Conservation (phyloP, 495 filamentous ascomycete species). For the Antarctomyces pellizariae region DNA sequence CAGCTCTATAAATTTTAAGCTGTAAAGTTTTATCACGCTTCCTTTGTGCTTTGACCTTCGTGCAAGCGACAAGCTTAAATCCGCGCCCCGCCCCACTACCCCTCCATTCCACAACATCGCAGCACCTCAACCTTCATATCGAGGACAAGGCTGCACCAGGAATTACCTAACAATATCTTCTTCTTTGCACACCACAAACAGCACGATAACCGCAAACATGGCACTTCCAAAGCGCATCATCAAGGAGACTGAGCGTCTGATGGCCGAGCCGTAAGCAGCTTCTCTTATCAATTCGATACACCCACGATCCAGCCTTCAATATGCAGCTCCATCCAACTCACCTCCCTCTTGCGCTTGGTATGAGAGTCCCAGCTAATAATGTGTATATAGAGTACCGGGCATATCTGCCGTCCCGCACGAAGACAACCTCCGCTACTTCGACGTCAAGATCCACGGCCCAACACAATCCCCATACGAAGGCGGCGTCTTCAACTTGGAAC, state of each 20-base stretch:
- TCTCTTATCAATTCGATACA: constrained; percentile 1
- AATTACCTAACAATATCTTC: too few relatives aligned
- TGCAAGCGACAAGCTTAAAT: too few relatives aligned
- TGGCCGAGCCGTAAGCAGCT: constrained; percentile 71
- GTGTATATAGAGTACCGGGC: constrained; percentile 50
- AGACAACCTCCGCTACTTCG: constrained; percentile 95
- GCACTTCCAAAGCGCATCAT: constrained; percentile 87
- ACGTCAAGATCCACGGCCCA: constrained; percentile 90
- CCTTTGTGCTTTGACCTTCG: too few relatives aligned
- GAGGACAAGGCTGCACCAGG: too few relatives aligned
- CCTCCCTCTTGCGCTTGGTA: too few relatives aligned
- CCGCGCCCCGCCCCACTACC: too few relatives aligned
- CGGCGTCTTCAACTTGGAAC: constrained; percentile 88
- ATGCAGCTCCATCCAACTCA: constrained; percentile 5
- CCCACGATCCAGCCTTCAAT: constrained; percentile 1
- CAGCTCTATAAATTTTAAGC: too few relatives aligned
- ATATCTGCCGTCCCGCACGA: constrained; percentile 97
- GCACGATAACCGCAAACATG: constrained; percentile 1
- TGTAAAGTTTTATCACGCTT: too few relatives aligned
- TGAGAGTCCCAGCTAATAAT: background rate
- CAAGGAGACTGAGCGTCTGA: constrained; percentile 94
- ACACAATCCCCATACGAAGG: constrained; percentile 85
- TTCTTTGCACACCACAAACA: background rate
- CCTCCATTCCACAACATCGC: too few relatives aligned
- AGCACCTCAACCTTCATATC: too few relatives aligned